Base-by-base conservation (phyloP, 2,329 filamentous ascomycete genomes). In the Xylaria sp. region DNA sequence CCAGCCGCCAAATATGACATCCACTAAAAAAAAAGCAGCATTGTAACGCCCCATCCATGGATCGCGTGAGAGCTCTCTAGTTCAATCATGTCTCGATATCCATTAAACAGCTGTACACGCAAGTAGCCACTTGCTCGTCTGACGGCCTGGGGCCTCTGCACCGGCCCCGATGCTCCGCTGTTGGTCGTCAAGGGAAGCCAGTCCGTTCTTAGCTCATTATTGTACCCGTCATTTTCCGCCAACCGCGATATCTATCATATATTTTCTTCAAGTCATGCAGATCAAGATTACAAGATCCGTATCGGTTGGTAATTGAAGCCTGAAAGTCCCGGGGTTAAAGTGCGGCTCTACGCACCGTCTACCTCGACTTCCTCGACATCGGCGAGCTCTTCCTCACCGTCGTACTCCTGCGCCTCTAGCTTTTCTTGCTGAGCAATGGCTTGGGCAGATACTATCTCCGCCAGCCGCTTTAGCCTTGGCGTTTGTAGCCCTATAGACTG, bases 391-490 rank as follows among this genome's bases (percentile, higher is more conserved):
- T 86, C 86, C 58, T 83, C 84, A 41, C 84, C 83, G 56, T 85
- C 84, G 62, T 83, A 82, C 58, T 82, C 80, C 25, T 78, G 80
- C 43, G 79, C 79, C 57, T 89, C 84, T 68, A 86, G 84, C 83
- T 93, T 95, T 82, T 97, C 93, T 81, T 97, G 93, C 80, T 98
- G 95, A 65, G 94, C 93, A 77, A 98, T 95, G 36, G 96, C 96
- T 82, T 99, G 96, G 36, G 94, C 93, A 43, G 93, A 97, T 56
- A 99, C 96, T 72, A 99, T 98, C 82, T 99, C 96, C n/a, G 96
- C 96, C 62, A 99, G 86, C 69, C 96, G 91, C 86, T 98, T 98
- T 70, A 99, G 83, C 70, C 95, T 90, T 56, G 95, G 95, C 67
- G 94, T 97, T 92, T 97, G 94, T 58, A 97, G 89, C 95, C 93